A percentile compares a stretch with the other conserved stretches of the same genome.
phyloP scores from a whole-genome alignment of 495 filamentous ascomycete genomes.

The Daldinia vernicosa region DNA sequence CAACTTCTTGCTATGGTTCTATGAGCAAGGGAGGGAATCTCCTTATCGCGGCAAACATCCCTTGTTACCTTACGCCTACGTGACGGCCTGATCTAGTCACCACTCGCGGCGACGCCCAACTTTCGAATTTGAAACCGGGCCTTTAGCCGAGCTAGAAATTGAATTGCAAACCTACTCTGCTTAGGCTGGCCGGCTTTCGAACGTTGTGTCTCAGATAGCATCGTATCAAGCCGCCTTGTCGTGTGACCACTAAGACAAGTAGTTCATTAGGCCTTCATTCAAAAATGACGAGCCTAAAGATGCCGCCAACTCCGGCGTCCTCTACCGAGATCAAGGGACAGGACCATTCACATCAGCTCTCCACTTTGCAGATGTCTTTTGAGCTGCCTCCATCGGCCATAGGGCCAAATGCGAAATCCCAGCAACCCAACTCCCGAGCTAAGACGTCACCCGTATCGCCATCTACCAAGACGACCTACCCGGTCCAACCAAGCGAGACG shows the following conservation, averaged over 20 bases:
- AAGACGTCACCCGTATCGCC: conserved; percentile 53
- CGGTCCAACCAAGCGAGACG: conserved; percentile 60
- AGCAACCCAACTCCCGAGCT: conserved; percentile 17
- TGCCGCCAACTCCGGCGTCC: conserved; percentile 85
- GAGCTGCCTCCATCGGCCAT: conserved; percentile 86
- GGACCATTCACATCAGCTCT: conserved; percentile 67
- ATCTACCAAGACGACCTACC: conserved; percentile 61
- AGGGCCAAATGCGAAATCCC: conserved; percentile 37
- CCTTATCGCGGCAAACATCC: conserved; percentile 13
- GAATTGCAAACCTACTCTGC: not conserved
- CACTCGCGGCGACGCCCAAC: not conserved
- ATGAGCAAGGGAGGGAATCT: conserved; percentile 7
- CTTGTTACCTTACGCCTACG: conserved; percentile 11
- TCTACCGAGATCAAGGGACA: conserved; percentile 84
- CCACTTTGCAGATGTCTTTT: conserved; percentile 65
- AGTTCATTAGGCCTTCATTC: conserved; percentile 20
- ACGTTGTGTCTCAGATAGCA: not conserved
- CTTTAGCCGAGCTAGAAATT: conserved; percentile 9
- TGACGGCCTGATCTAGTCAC: conserved; percentile 1
- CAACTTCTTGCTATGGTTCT: conserved; percentile 9
- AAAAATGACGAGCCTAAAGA: conserved; percentile 74
- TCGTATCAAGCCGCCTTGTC: conserved; percentile 10
- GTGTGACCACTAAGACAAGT: conserved; percentile 24
- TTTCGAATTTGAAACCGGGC: not conserved
- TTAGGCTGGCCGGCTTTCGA: not conserved